phyloP scores from a whole-genome alignment of 306 rosid genomes.

The Malus fusca region DNA sequence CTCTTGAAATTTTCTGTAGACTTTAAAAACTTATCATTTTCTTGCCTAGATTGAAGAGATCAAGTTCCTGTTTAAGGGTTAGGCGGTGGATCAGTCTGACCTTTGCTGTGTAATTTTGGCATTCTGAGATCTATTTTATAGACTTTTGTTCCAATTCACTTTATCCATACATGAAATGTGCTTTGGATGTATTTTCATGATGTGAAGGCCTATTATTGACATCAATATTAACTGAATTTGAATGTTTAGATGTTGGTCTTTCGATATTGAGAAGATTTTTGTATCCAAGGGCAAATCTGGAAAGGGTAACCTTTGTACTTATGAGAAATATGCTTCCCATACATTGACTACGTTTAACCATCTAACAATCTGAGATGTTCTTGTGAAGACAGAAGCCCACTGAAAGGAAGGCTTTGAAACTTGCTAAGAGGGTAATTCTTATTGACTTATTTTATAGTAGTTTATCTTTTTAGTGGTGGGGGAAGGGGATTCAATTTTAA shows the following conservation, averaged over 20 bases:
- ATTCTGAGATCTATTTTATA: neutral
- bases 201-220: neutral
- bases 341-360: slow-evolving; percentile 17
- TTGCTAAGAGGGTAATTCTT: slow-evolving; percentile 74
- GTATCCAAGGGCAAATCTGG: slow-evolving; percentile 46
- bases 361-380: slow-evolving; percentile 45
- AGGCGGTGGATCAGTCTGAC: neutral
- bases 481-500: neutral
- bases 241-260: slow-evolving; percentile 75
- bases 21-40: neutral
- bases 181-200: neutral
- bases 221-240: slow-evolving; percentile 20
- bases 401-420: slow-evolving; percentile 72
- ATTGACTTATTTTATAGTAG: neutral
- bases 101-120: neutral
- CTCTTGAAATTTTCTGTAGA: neutral
- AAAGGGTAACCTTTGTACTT: slow-evolving; percentile 58
- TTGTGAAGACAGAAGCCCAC: slow-evolving; percentile 65
- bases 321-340: slow-evolving; percentile 12
- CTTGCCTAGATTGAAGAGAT: slow-evolving; percentile 2
- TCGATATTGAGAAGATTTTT: slow-evolving; percentile 84
- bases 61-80: neutral
- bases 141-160: neutral
- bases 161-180: neutral
- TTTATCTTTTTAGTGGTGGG: neutral